These are phyloP conservation scores for Mucor piriformis DNA, from an alignment of 371 early-diverging fungal genomes.

Conservation along the genomic window DNA sequence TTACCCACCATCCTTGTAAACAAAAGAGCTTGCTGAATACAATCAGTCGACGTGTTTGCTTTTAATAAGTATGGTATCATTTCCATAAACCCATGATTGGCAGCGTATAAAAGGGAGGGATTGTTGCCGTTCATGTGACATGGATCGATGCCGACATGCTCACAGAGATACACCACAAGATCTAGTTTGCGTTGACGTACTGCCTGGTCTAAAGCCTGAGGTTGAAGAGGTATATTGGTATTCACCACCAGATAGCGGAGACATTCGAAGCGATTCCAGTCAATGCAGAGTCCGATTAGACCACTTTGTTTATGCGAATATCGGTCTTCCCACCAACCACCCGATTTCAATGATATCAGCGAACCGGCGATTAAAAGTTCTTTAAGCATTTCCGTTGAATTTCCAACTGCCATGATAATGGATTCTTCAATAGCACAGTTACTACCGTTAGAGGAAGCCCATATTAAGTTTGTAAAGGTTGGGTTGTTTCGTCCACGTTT, in stretches of 20 bases:
- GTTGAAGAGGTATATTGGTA: not conserved
- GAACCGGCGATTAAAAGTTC: constrained; percentile 23
- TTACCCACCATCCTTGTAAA: constrained; percentile 12
- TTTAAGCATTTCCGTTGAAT: constrained; percentile 13
- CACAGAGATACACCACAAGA: constrained; percentile 32
- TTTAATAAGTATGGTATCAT: constrained; percentile 38
- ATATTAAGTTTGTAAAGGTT: constrained; percentile 2
- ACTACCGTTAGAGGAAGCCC: not conserved
- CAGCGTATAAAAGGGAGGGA: constrained; percentile 44
- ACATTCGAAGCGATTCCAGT: constrained; percentile 45
- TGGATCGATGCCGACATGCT: constrained; percentile 30
- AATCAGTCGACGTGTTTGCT: constrained; percentile 21
- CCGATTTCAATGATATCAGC: not conserved
- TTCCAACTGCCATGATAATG: constrained; percentile 30
- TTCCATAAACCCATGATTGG: constrained; percentile 50
- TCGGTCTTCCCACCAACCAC: constrained; percentile 11
- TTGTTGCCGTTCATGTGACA: constrained; percentile 22
- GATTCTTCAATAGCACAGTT: constrained; percentile 21
- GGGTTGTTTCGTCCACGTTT: constrained; percentile 13
- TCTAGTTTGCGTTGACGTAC: constrained; percentile 52
- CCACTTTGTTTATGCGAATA: constrained; percentile 18
- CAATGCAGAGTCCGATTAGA: constrained; percentile 38
- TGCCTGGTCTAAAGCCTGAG: constrained; percentile 32
- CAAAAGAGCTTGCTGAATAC: constrained; percentile 33
- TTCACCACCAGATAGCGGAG: constrained; percentile 28